Base-by-base conservation (phyloP, 768 basidiomycete genomes). In the Calocera cornea region DNA sequence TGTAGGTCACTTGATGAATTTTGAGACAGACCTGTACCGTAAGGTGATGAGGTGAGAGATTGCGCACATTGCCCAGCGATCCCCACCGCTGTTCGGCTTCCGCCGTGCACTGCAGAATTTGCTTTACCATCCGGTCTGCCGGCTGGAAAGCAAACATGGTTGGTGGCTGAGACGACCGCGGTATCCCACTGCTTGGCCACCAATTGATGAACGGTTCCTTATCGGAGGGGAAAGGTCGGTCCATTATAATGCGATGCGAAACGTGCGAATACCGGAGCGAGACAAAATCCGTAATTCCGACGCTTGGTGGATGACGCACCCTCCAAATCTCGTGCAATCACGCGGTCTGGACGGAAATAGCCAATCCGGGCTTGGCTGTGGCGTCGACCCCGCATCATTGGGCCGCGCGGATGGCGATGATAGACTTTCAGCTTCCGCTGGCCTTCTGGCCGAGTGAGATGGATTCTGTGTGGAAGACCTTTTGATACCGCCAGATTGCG, bases 351-450 rank as follows among this genome's bases (percentile, higher is more conserved):
- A 60, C 54, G 54, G 54, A 60, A 60, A 60, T 60, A 60, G 54
- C 54, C 27, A 60, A 31, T 27, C 16, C 24, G 5, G 54, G 31
- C 54, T 60, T 60, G 24, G 24, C 24, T 33, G 54, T 60, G 54
- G 54, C 54, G 31, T 33, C 31, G 54, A 60, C 54, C 54, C 54
- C 54, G 54, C 54, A 60, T 60, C 54, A 60, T 60, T 60, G 27
- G 31, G 27, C 54, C 8, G 44, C 44, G 44, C 54, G 14, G 54
- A 60, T 60, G 54, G 54, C 54, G 54, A 31, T 60, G 54, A 27
- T 60, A 33, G 31, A 60, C 54, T 60, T 27, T 27, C 54, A 29
- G 54, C 54, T 60, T 60, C 54, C 54, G 54, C 44, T 24, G 16
- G 19, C 31, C 54, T 60, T 60, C 54, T 60, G 27, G 22, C 54